phyloP scores from a whole-genome alignment of 108 stramenopile genomes.

The Chaetoceros tenuissimus region DNA sequence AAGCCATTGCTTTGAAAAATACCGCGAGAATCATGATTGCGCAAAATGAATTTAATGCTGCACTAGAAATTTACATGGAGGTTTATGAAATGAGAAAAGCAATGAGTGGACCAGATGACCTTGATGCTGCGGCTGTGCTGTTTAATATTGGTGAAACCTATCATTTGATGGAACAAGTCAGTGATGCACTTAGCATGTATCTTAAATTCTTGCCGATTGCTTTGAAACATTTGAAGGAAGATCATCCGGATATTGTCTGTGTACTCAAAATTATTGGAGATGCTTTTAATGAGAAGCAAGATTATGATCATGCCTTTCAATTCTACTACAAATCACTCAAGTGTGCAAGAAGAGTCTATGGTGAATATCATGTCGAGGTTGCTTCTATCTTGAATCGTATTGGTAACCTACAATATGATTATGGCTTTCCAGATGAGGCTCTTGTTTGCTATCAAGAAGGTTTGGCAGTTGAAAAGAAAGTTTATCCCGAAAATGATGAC shows the following conservation, averaged over 20 bases:
- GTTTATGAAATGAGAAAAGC: too few relatives aligned
- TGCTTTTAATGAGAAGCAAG: slow-evolving; percentile 35
- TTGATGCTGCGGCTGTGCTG: too few relatives aligned
- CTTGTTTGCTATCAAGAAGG: slow-evolving; percentile 48
- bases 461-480: slow-evolving; percentile 36
- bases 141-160: too few relatives aligned
- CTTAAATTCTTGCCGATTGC: slow-evolving; percentile 40
- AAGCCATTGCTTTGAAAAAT: too few relatives aligned
- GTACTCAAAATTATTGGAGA: slow-evolving; percentile 58
- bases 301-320: slow-evolving; percentile 30
- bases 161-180: too few relatives aligned
- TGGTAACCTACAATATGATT: slow-evolving; percentile 63
- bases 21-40: too few relatives aligned
- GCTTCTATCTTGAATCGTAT: slow-evolving; percentile 62
- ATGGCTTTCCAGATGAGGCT: slow-evolving; percentile 37
- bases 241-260: slow-evolving; percentile 46
- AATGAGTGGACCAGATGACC: too few relatives aligned
- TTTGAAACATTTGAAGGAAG: slow-evolving; percentile 14
- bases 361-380: slow-evolving; percentile 42
- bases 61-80: too few relatives aligned
- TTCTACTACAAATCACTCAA: slow-evolving; percentile 25
- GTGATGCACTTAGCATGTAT: too few relatives aligned
- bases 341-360: slow-evolving; percentile 25
- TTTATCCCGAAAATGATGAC: slow-evolving; percentile 35
- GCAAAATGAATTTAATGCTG: too few relatives aligned